Base-by-base conservation (phyloP, 306 rosid genomes). In the Rubus parviflorus region DNA sequence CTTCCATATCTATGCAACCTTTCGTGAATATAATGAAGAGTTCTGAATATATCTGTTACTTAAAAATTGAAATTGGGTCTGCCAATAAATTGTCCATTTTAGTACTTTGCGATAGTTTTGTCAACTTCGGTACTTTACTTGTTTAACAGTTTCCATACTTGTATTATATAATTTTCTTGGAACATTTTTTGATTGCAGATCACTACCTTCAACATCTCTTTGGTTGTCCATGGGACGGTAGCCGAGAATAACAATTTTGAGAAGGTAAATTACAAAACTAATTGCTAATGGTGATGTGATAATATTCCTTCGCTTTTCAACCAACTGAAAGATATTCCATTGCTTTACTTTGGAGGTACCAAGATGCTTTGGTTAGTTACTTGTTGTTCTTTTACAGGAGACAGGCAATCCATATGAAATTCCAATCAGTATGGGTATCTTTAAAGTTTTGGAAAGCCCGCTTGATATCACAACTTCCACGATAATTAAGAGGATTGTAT, bases 351-450 rank as follows among this genome's bases (percentile, higher is more conserved):
- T 43, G 69, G 70, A 25, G 64, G 53, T 62, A 69, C 35, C 73
- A 52, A 49, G 69, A 19, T 74, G 38, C 76, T 64, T 68, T 22
- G 42, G 35, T 62, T 79, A 67, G 76, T 70, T 71, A 85, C 73
- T 52, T 58, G 16, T 30, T 74, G 68, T 83, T 83, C 15, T 79
- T 70, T 69, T 72, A 62, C 79, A 94, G 98, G 93, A 91, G 83
- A 58, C 86, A 63, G 68, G 81, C 75, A 94, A 94, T 76, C 98
- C 97, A 8, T 94, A 94, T 79, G 87, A 87, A 69, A 90, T 94
- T 82, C 97, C 98, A 49, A 92, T 94, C 72, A 90, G 88, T 86
- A 77, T 89, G 92, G 97, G 90, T 77, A 89, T 92, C 87, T 94
- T 94, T 84, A 84, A 86, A 87, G 61, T 93, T 83, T 77, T 93